These are phyloP conservation scores for Fusarium sp. DNA, from an alignment of 2,329 filamentous ascomycete genomes.

Conservation along the genomic window DNA sequence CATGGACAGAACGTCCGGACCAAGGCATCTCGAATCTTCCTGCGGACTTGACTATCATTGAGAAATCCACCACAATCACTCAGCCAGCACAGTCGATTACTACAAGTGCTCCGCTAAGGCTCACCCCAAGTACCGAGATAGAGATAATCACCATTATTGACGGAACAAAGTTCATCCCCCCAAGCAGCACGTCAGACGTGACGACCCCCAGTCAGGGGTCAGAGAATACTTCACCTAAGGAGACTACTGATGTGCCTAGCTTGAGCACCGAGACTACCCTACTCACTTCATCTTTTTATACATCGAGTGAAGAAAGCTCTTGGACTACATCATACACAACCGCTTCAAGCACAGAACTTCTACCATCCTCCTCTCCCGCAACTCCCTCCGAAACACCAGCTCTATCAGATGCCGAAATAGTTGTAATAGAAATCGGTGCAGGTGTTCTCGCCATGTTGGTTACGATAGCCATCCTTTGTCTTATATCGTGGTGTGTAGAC, in stretches of 20 bases:
- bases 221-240: background rate
- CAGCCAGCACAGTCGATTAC: background rate
- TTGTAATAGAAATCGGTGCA: background rate
- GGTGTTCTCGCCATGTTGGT: background rate
- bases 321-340: background rate
- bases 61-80: background rate
- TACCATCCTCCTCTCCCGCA: background rate
- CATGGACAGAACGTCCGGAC: background rate
- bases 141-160: background rate
- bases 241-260: background rate
- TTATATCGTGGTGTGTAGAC: background rate
- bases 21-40: background rate
- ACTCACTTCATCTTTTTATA: background rate
- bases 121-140: background rate
- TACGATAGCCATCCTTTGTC: accelerated
- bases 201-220: background rate
- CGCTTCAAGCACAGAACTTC: background rate
- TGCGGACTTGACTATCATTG: background rate
- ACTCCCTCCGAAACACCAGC: accelerated
- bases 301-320: background rate
- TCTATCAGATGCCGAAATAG: background rate
- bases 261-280: background rate
- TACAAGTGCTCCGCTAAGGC: background rate
- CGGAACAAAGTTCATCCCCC: background rate
- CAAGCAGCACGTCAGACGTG: background rate